A percentile compares a stretch with the other conserved stretches of the same genome.
These are phyloP conservation scores for Leccinum uliginosum DNA, from an alignment of 768 basidiomycete genomes.

Conservation along the genomic window DNA sequence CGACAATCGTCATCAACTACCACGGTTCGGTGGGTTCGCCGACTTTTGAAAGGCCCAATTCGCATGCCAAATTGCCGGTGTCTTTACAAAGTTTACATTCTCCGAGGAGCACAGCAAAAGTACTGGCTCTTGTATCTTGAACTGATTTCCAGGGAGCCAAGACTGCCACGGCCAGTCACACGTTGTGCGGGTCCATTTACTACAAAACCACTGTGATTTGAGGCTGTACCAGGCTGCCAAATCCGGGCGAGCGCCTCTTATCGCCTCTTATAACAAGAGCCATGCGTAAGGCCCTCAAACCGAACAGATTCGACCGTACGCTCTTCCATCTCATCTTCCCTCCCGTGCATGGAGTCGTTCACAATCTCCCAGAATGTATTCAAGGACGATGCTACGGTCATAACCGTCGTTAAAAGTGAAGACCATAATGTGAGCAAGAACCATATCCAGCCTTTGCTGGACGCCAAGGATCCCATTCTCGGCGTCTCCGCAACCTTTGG, in stretches of 20 bases:
- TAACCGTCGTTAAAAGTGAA: conserved; percentile 28
- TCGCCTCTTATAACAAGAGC: neutral
- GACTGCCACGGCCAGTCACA: neutral
- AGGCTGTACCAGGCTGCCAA: neutral
- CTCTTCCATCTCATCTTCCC: neutral
- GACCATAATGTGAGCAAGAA: conserved; percentile 21
- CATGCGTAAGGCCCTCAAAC: neutral
- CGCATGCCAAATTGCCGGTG: too few species aligned
- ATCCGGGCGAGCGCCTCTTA: neutral
- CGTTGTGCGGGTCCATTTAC: neutral
- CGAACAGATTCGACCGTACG: neutral
- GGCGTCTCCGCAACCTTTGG: conserved; percentile 45
- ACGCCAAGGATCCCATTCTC: conserved; percentile 22
- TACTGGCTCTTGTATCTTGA: too few species aligned
- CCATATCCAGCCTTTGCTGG: conserved; percentile 29
- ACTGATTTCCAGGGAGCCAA: too few species aligned
- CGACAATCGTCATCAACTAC: too few species aligned
- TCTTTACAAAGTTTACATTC: too few species aligned
- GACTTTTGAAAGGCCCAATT: too few species aligned
- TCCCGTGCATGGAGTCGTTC: conserved; percentile 8
- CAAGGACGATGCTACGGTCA: conserved; percentile 9
- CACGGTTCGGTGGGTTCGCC: too few species aligned
- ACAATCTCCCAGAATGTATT: neutral
- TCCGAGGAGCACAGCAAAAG: conserved; percentile 55
- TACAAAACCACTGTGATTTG: neutral